Percentiles rank a stretch among this genome's conserved stretches.
Evolutionary conservation across 192 early-diverging fungal species (phyloP).

Genomic region (Rhizophagus sp.): DNA sequence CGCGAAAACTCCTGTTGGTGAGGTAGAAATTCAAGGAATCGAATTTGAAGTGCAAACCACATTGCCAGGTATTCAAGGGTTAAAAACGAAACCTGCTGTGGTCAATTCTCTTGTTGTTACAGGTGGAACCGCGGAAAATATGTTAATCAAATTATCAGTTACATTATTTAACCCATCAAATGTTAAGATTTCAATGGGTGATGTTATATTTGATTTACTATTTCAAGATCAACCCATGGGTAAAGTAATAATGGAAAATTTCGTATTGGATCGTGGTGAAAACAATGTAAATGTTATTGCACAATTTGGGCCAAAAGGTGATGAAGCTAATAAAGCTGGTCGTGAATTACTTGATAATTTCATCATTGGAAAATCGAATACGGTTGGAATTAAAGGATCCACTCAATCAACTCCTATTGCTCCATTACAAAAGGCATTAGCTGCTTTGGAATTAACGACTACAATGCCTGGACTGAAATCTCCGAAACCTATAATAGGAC

Average conservation of each 20-base stretch:
- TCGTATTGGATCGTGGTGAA: constrained; percentile 48
- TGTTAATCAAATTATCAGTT: constrained; percentile 43
- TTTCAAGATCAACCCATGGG: constrained; percentile 45
- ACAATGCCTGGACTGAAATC: constrained; percentile 44
- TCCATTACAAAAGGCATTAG: constrained; percentile 46
- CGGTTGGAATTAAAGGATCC: constrained; percentile 43
- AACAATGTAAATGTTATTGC: constrained; percentile 45
- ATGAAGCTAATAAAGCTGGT: constrained; percentile 35
- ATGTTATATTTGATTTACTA: constrained; percentile 45
- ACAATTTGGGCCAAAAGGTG: constrained; percentile 39
- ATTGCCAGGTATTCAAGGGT: constrained; percentile 57
- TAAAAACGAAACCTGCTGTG: constrained; percentile 50
- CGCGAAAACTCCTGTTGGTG: constrained; percentile 56
- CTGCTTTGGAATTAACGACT: constrained; percentile 40
- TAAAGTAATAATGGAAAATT: constrained; percentile 43
- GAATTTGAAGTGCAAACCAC: constrained; percentile 52
- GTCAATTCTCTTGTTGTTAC: constrained; percentile 58
- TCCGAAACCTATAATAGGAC: constrained; percentile 36
- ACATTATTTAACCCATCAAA: constrained; percentile 53
- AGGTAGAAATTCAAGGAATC: constrained; percentile 52
- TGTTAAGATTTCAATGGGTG: constrained; percentile 52
- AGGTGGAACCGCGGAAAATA: constrained; percentile 51
- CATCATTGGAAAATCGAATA: constrained; percentile 40
- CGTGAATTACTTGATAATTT: constrained; percentile 45
- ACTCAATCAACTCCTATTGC: constrained; percentile 40